These are phyloP conservation scores for Rhazya stricta DNA, from an alignment of 257 asterid genomes.

Conservation along the genomic window DNA sequence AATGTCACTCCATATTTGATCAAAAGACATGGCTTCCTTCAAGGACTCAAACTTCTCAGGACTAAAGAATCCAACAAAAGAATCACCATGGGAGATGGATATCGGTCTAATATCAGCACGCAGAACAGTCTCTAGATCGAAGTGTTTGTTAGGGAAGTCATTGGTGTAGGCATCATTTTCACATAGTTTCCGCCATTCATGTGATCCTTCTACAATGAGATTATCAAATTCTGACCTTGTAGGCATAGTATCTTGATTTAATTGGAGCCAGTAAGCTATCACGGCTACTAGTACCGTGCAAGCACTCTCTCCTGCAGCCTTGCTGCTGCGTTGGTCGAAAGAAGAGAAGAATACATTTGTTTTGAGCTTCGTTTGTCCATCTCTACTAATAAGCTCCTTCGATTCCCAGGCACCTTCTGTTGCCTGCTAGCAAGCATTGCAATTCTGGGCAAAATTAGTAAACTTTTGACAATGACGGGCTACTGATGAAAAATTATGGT, in stretches of 20 bases:
- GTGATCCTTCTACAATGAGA: constrained; percentile 64
- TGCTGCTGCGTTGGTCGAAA: constrained; percentile 63
- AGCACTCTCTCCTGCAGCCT: constrained; percentile 73
- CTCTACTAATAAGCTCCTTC: constrained; percentile 55
- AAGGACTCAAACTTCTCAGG: constrained; percentile 49
- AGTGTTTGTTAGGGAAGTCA: constrained; percentile 66
- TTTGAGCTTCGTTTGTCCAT: constrained; percentile 49
- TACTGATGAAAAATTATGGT: too few relatives aligned
- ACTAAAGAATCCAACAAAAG: constrained; percentile 69
- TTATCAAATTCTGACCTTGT: constrained; percentile 38
- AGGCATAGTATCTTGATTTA: constrained; percentile 41
- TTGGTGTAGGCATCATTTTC: constrained; percentile 27
- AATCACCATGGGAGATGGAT: constrained; percentile 36
- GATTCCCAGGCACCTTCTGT: constrained; percentile 45
- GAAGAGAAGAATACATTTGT: constrained; percentile 58
- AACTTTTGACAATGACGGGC: neutral
- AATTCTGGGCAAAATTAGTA: neutral
- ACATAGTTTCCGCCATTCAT: constrained; percentile 69
- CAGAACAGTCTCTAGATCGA: constrained; percentile 67
- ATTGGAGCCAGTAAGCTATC: constrained; percentile 68
- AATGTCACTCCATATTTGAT: constrained; percentile 57
- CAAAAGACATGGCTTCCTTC: constrained; percentile 62
- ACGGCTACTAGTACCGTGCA: constrained; percentile 63
- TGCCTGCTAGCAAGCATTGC: constrained; percentile 27
- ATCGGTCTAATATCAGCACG: constrained; percentile 47